phyloP scores from a whole-genome alignment of 2,329 filamentous ascomycete species.

The Phaeosphaeria sp. region DNA sequence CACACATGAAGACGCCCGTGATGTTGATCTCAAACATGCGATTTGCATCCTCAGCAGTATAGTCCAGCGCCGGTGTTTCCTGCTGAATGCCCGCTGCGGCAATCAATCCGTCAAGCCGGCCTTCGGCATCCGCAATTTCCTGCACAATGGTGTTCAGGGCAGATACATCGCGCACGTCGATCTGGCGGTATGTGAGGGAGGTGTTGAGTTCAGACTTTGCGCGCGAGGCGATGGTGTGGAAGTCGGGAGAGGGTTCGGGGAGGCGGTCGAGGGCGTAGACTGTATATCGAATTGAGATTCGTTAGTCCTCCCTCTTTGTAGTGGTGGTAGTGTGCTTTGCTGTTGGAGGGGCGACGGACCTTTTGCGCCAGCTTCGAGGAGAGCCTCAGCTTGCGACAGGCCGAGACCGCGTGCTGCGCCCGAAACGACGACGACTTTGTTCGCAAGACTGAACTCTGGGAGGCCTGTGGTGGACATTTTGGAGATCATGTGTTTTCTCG shows the following conservation, averaged over 20 bases:
- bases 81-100: constrained; percentile 80
- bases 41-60: constrained; percentile 67
- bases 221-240: constrained; percentile 68
- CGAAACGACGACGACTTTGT: constrained; percentile 74
- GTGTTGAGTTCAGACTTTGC: constrained; percentile 70
- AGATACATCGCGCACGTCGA: constrained; percentile 78
- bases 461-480: constrained; percentile 48
- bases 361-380: constrained; percentile 76
- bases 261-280: constrained; percentile 73
- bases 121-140: constrained; percentile 72
- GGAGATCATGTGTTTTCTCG: background rate
- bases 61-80: constrained; percentile 82
- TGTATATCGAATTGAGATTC: constrained; percentile 25
- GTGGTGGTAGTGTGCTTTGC: background rate
- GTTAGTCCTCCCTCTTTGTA: too few species aligned
- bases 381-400: constrained; percentile 74
- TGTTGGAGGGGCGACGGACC: constrained; percentile 47
- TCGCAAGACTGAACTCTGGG: constrained; percentile 77
- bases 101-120: constrained; percentile 79
- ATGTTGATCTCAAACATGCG: constrained; percentile 68
- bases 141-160: constrained; percentile 71
- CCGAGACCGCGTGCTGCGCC: constrained; percentile 76
- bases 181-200: constrained; percentile 74
- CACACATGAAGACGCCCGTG: constrained; percentile 68
- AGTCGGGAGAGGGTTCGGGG: constrained; percentile 64